These are phyloP conservation scores for Sherardia arvensis DNA, from an alignment of 257 asterid genomes.

Conservation along the genomic window DNA sequence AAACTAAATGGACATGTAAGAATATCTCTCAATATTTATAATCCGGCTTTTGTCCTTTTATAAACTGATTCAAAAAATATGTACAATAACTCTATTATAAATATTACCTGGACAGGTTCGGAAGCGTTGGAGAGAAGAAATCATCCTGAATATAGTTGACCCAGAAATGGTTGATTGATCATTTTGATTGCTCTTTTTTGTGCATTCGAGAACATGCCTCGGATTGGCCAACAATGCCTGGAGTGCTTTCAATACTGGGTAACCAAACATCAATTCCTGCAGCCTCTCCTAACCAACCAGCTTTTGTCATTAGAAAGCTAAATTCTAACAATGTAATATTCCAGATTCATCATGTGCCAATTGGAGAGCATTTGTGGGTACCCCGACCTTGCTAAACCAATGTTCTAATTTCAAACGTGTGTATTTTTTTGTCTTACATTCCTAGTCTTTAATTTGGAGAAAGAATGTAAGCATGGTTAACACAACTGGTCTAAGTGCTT, in stretches of 20 bases:
- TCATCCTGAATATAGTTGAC: conserved; percentile 12
- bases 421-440: too few species aligned
- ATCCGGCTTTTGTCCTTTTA: too few species aligned
- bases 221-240: conserved; percentile 20
- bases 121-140: conserved; percentile 21
- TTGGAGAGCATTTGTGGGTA: not conserved
- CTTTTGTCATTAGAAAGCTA: not conserved
- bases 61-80: too few species aligned
- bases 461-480: not conserved
- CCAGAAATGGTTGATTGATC: conserved; percentile 11
- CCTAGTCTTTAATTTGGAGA: not conserved
- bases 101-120: conserved; percentile 16
- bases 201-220: conserved; percentile 22
- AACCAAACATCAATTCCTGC: conserved; percentile 13
- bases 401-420: not conserved
- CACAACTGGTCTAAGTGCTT: not conserved
- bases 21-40: too few species aligned
- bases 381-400: not conserved
- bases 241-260: conserved; percentile 16
- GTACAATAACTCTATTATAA: too few species aligned
- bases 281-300: conserved; percentile 19
- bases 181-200: conserved; percentile 25
- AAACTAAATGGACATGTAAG: too few species aligned
- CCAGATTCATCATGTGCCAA: not conserved
- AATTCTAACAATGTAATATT: not conserved